Percentiles rank a stretch among this genome's conserved stretches.
phyloP scores from a whole-genome alignment of 306 rosid genomes.

The Heteromeles arbutifolia region DNA sequence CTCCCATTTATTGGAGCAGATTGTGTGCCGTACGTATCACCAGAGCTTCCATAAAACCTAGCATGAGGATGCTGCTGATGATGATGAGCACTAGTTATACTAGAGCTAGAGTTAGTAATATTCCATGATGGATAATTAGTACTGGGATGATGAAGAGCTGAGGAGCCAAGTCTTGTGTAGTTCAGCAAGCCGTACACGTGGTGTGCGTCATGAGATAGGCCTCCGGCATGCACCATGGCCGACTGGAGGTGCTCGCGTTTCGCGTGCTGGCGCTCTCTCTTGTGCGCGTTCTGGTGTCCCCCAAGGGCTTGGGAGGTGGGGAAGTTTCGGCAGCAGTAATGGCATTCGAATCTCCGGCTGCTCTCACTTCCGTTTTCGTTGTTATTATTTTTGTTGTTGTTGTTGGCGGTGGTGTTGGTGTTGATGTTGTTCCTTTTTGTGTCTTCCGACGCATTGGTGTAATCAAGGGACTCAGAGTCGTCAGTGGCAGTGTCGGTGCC shows the following conservation, averaged over 20 bases:
- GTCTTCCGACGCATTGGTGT: slow-evolving; percentile 18
- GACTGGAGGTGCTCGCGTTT: slow-evolving; percentile 87
- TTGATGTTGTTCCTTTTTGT: slow-evolving; percentile 17
- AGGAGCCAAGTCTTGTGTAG: slow-evolving; percentile 39
- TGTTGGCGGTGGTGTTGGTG: slow-evolving; percentile 18
- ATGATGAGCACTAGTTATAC: neutral
- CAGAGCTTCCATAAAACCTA: slow-evolving; percentile 45
- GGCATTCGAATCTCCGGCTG: slow-evolving; percentile 82
- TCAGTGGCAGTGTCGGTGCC: slow-evolving; percentile 15
- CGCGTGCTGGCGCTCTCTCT: slow-evolving; percentile 87
- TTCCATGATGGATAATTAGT: slow-evolving; percentile 51
- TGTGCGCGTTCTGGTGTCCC: slow-evolving; percentile 94
- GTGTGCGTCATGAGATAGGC: slow-evolving; percentile 42
- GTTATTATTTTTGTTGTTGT: neutral
- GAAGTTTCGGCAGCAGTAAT: slow-evolving; percentile 88
- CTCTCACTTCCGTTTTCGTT: slow-evolving; percentile 31
- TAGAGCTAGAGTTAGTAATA: slow-evolving; percentile 1
- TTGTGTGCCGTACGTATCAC: slow-evolving; percentile 28
- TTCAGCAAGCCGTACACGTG: slow-evolving; percentile 67
- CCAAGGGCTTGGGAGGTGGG: slow-evolving; percentile 94
- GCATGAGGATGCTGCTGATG: neutral
- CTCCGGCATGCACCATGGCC: slow-evolving; percentile 46
- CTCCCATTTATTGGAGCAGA: slow-evolving; percentile 61
- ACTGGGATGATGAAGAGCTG: neutral
- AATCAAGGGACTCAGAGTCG: slow-evolving; percentile 30